phyloP scores from a whole-genome alignment of 1,284 basidiomycete species.

The Blastosporella zonata region DNA sequence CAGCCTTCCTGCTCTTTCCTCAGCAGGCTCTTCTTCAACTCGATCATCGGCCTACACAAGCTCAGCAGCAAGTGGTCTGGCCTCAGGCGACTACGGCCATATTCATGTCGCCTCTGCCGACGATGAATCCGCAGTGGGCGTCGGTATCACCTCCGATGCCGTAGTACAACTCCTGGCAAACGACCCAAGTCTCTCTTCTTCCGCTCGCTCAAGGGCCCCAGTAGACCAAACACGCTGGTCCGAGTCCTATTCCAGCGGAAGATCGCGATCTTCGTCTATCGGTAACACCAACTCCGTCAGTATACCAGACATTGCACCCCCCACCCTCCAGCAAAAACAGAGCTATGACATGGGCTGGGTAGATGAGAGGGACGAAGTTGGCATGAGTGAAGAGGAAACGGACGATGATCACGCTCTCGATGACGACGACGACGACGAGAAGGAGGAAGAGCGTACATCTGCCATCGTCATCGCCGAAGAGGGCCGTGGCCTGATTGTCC shows the following conservation, averaged over 20 bases:
- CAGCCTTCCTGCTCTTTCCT: slow-evolving; percentile 57
- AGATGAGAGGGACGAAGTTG: slow-evolving; percentile 70
- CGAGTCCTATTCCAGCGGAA: slow-evolving; percentile 57
- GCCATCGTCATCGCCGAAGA: slow-evolving; percentile 78
- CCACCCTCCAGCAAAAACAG: slow-evolving; percentile 55
- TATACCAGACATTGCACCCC: slow-evolving; percentile 40
- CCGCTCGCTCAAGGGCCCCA: slow-evolving; percentile 41
- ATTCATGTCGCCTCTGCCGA: slow-evolving; percentile 64
- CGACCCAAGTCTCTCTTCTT: slow-evolving; percentile 45
- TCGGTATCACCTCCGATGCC: slow-evolving; percentile 62
- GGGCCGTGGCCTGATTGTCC: slow-evolving; percentile 75
- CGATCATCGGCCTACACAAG: slow-evolving; percentile 75
- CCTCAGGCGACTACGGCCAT: slow-evolving; percentile 58
- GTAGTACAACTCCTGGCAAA: slow-evolving; percentile 57
- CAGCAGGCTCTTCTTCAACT: slow-evolving; percentile 66
- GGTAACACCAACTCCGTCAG: slow-evolving; percentile 44
- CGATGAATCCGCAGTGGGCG: slow-evolving; percentile 48
- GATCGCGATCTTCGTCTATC: slow-evolving; percentile 68
- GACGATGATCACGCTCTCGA: slow-evolving; percentile 57
- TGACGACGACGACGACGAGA: slow-evolving; percentile 53
- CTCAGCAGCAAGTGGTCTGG: slow-evolving; percentile 51
- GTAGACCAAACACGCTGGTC: slow-evolving; percentile 66
- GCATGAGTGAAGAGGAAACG: slow-evolving; percentile 69
- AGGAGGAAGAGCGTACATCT: slow-evolving; percentile 67
- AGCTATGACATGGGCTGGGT: slow-evolving; percentile 76